Evolutionary conservation across 495 filamentous ascomycete species (phyloP).

Genomic region (Pyrenula aspistea): DNA sequence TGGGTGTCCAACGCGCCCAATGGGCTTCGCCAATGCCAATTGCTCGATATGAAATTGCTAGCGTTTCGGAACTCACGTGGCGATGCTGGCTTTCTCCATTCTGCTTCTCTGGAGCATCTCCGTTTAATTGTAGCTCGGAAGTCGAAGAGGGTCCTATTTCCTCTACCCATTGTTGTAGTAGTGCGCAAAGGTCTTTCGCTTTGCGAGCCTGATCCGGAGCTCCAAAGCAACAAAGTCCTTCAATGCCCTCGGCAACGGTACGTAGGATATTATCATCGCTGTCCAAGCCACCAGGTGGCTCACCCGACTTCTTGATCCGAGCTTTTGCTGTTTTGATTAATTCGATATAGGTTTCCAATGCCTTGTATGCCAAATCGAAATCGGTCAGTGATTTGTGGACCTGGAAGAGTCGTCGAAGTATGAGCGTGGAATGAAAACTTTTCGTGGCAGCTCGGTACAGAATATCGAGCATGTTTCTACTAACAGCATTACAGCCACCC

Average conservation of each 20-base stretch:
- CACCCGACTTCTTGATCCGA: conserved; percentile 63
- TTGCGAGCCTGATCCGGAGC: conserved; percentile 62
- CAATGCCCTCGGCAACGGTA: conserved; percentile 66
- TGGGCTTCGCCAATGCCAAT: conserved; percentile 74
- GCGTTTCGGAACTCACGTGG: conserved; percentile 33
- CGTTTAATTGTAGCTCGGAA: conserved; percentile 11
- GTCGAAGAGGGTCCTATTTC: conserved; percentile 18
- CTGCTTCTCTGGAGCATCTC: conserved; percentile 17
- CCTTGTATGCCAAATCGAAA: conserved; percentile 74
- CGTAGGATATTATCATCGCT: conserved; percentile 59
- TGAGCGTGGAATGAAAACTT: conserved; percentile 83
- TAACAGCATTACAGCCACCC: conserved; percentile 60
- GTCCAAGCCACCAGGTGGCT: conserved; percentile 61
- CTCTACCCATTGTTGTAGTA: conserved; percentile 54
- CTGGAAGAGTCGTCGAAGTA: conserved; percentile 78
- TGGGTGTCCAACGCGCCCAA: conserved; percentile 71
- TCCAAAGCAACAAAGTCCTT: conserved; percentile 72
- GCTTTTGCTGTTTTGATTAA: conserved; percentile 73
- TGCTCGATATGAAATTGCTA: conserved; percentile 63
- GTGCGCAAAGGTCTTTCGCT: conserved; percentile 50
- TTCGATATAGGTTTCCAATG: conserved; percentile 81
- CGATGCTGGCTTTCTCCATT: conserved; percentile 15
- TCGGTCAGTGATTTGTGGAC: conserved; percentile 78
- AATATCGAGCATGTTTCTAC: conserved; percentile 62
- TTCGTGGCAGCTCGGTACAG: conserved; percentile 81